Percentiles rank a stretch among this genome's conserved stretches.
Evolutionary conservation across 352 stramenopile genomes (phyloP).

Genomic region (Phytopythium montanum): DNA sequence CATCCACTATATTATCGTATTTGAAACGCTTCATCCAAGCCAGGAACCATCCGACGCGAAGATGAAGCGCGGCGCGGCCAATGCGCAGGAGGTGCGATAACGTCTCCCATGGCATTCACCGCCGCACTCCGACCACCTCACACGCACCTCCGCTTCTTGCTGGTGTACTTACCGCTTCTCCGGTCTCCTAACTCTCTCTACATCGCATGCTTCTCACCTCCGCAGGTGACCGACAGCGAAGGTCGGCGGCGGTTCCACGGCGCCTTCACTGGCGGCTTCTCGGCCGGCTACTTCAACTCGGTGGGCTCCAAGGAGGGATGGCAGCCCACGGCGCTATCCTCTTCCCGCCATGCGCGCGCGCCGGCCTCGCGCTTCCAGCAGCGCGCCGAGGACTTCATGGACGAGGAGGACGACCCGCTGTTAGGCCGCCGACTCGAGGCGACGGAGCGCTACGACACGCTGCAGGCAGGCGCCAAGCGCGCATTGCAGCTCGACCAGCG

Average conservation of each 20-base stretch:
- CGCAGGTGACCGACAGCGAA: conserved; percentile 67
- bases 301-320: conserved; percentile 89
- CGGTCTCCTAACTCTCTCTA: neutral
- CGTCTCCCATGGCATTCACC: neutral
- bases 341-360: conserved; percentile 52
- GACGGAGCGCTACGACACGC: conserved; percentile 56
- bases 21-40: neutral
- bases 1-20: neutral
- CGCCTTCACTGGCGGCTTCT: conserved; percentile 93
- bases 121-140: neutral
- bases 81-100: conserved; percentile 1
- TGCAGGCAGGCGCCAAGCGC: conserved; percentile 32
- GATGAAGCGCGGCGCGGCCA: conserved; percentile 4
- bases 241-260: conserved; percentile 88
- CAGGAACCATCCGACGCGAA: neutral
- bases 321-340: conserved; percentile 78
- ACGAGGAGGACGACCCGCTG: conserved; percentile 91
- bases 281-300: conserved; percentile 93
- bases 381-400: conserved; percentile 92
- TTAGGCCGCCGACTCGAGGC: conserved; percentile 77
- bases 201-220: neutral
- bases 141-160: neutral
- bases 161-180: neutral
- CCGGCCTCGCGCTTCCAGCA: conserved; percentile 33
- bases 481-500: conserved; percentile 21